Conservation (phyloP, 2,329 filamentous ascomycete genomes). For the Xylaria sp. region DNA sequence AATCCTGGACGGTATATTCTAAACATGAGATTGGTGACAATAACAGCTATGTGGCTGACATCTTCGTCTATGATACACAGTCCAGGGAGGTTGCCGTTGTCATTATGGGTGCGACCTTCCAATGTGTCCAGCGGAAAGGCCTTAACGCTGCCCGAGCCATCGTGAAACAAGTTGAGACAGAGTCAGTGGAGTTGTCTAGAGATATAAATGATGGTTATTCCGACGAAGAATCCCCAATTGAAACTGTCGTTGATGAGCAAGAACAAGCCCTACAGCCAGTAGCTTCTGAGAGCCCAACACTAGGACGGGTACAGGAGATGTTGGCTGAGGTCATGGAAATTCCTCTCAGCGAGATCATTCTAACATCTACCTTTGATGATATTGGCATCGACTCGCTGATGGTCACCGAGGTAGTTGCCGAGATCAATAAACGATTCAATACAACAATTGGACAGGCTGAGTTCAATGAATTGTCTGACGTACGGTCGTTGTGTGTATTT, state of each 20-base stretch:
- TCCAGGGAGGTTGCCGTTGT: neutral
- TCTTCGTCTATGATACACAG: slow-evolving; percentile 6
- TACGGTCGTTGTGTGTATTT: neutral
- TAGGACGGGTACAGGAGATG: slow-evolving; percentile 24
- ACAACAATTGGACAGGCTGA: neutral
- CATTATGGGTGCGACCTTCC: slow-evolving; percentile 11
- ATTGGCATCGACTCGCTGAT: slow-evolving; percentile 40
- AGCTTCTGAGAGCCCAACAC: neutral
- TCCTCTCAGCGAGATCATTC: slow-evolving; percentile 28
- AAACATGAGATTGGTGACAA: slow-evolving; percentile 6
- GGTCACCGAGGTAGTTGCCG: slow-evolving; percentile 36
- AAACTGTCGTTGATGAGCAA: slow-evolving; percentile 18
- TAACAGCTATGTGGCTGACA: neutral
- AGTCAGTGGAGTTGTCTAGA: neutral
- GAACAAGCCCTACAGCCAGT: slow-evolving; percentile 5
- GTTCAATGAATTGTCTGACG: slow-evolving; percentile 4
- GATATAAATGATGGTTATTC: slow-evolving; percentile 11
- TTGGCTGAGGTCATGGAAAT: slow-evolving; percentile 30
- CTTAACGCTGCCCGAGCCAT: neutral
- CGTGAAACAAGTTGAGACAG: neutral
- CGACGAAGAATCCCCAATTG: slow-evolving; percentile 9
- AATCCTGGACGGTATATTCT: slow-evolving; percentile 15
- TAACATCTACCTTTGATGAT: slow-evolving; percentile 23
- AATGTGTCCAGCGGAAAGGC: neutral
- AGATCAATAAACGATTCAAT: slow-evolving; percentile 25